Base-by-base conservation (phyloP, 306 rosid species). In the Vachellia pachyceras region DNA sequence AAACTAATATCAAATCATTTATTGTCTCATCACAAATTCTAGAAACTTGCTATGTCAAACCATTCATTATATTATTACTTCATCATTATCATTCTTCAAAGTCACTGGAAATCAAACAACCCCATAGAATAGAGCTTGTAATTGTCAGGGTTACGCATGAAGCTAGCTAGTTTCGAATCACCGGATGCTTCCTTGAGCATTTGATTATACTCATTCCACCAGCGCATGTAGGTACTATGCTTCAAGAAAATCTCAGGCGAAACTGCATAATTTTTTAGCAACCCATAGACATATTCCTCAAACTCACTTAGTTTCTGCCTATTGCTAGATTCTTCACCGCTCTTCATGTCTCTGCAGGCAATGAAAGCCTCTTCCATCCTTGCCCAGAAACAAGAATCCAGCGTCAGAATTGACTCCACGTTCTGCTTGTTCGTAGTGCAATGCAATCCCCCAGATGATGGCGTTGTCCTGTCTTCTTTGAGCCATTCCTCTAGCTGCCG, bases 301-400 rank as follows among this genome's bases (percentile, higher is more conserved):
- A 92, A 94, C 5, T 79, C 1, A 11, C 5, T 39, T 86, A 91
- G 57, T 55, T 80, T 72, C 10, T 3, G 7, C 23, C 4, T 10
- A 60, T 13, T 55, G 13, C 79, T 78, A 20, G 35, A n/a, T 6
- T 58, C 37, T 39, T 0, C 72, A 5, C 0, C n/a, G 20, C 44
- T 64, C 0, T 22, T 64, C 82, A 91, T 20, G 57, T 8, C 3
- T 2, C 76, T 5, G 70, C 89, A 88, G 2, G 46, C 82, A 52
- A 90, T 67, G 22, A 54, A 76, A 69, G 93, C 93, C 69, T 92
- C 93, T 84, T 94, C 98, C 58, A 92, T 93, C 10, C 68, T 61
- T 17, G 88, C 92, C 97, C 97, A 91, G 77, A 94, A 94, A 82
- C 94, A 90, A 17, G 97, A 91, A 82, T 91, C 97, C 20, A 85